Base-by-base conservation (phyloP, 1,139 yeast species). In the Kodamaea arcana region DNA sequence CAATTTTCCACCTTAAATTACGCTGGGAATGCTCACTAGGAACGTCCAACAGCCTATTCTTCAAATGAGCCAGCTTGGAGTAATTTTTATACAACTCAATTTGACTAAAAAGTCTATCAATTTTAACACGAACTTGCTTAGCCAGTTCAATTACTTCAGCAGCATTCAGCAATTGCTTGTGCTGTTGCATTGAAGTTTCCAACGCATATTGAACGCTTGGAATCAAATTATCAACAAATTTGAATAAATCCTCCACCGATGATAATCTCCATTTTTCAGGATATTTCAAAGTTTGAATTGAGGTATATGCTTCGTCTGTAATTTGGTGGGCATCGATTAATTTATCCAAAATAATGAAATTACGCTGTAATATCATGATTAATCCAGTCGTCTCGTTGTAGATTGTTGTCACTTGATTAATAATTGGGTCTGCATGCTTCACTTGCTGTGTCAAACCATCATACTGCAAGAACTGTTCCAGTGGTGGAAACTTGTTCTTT, bases 1-100 rank as follows among this genome's bases (percentile, higher is more conserved):
- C 12, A 32, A 43, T 39, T 34, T 38, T 33, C 22, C 27, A 22
- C 13, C 28, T 32, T 16, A 40, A 29, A 5, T 20, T 32, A 2
- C 31, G 29, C 32, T 47, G 47, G 31, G 48, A 30, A 5, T 34
- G 27, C 16, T 46, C 50, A 14, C 45, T 49, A 3, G 42, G 42
- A 8, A 46, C 42, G 24, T 52, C 56, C 27, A 54, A 43, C 15
- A 51, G 49, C 14, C 48, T 37, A 15, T 41, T 40, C 32, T 37
- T 42, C 27, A 41, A 34, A 11, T 38, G 33, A 10, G 41, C 25
- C 5, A 45, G 36, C 13, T 39, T 41, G n/a, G 40, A 30, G 29
- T 41, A 36, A n/a, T 41, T 42, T 22, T 37, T 36, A 39, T 35
- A 41, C 22, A 34, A 13, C 6, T 37, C 36, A 16, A 48, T 33